Evolutionary conservation across 2,329 filamentous ascomycete species (phyloP), one percentile per base, ranked within the genome.

Genomic region (Fusarium sp.): DNA sequence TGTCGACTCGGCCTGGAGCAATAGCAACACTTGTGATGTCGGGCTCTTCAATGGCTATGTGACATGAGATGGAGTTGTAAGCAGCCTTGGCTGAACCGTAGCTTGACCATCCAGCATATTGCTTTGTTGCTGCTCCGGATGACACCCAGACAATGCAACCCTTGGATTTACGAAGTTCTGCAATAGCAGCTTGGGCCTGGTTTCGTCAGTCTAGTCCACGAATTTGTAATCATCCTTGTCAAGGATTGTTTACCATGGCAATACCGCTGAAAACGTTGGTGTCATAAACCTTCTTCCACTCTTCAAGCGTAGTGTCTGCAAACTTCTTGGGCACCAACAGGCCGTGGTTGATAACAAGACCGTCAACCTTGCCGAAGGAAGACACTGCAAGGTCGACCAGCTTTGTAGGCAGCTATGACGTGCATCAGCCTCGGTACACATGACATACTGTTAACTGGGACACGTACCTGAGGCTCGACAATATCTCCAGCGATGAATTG

Each of bases 261-360:
- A 97, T 82, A 27, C 88, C 88, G 70, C 93, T 95, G 77, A 97
- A 94, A 71, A 98, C 88, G 77, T 98, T 98, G 65, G 93, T 83
- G 71, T 97, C 90, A 78, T 93, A 97, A 10, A 86, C 83, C 3
- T 81, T 79, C 73, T 88, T 90, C 92, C 94, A 97, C 63, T 92
- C 90, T 37, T 91, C 88, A 0, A 88, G 75, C n/a, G 87, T 86
- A 17, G 85, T 84, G 56, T 95, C 87, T 5, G 82, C 88, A 44
- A 98, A 81, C 50, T 87, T 88, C 41, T 96, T 89, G 2, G 93
- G 92, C n/a, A 88, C 86, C 44, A 99, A 80, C 1, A 89, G 83
- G 20, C 94, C 94, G 76, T 99, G 96, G 78, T 98, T 98, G 65
- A 98, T 82, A 14, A 99, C 88, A 44, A 99, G 77, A 2, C 90